These are phyloP conservation scores for Carex myosuroides DNA, from an alignment of 176 grass and related monocot species.

Conservation along the genomic window DNA sequence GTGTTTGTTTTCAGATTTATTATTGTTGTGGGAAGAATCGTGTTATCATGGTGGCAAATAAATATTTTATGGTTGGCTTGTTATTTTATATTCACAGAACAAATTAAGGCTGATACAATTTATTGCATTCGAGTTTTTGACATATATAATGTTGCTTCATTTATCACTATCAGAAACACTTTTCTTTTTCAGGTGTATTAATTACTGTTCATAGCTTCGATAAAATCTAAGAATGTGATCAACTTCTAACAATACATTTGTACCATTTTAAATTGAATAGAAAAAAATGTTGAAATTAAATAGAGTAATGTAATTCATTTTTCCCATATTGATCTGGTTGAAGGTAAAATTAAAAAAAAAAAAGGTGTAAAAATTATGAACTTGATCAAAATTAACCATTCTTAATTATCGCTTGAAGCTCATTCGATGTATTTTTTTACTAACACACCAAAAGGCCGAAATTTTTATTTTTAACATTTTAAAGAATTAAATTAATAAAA, in stretches of 20 bases:
- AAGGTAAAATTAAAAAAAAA: too few relatives aligned
- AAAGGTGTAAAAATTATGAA: too few relatives aligned
- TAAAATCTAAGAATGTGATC: not conserved
- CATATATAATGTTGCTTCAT: not conserved
- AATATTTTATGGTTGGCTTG: constrained; percentile 2
- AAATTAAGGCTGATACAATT: not conserved
- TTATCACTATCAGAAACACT: not conserved
- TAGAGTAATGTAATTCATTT: not conserved
- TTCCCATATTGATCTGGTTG: not conserved
- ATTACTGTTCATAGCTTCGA: not conserved
- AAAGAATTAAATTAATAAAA: too few relatives aligned
- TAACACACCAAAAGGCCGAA: too few relatives aligned
- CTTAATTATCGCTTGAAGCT: not conserved
- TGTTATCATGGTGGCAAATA: not conserved
- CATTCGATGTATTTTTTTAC: not conserved
- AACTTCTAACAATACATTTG: not conserved
- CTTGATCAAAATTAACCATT: not conserved
- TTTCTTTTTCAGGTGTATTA: not conserved
- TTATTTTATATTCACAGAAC: not conserved
- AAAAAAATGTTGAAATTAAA: not conserved
- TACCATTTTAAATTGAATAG: not conserved
- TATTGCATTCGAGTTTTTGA: not conserved
- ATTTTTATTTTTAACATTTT: too few relatives aligned
- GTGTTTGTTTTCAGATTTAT: not conserved
- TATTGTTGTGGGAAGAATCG: not conserved